Base-by-base conservation (phyloP, 2,329 filamentous ascomycete species). In the Aspergillus tanneri region DNA sequence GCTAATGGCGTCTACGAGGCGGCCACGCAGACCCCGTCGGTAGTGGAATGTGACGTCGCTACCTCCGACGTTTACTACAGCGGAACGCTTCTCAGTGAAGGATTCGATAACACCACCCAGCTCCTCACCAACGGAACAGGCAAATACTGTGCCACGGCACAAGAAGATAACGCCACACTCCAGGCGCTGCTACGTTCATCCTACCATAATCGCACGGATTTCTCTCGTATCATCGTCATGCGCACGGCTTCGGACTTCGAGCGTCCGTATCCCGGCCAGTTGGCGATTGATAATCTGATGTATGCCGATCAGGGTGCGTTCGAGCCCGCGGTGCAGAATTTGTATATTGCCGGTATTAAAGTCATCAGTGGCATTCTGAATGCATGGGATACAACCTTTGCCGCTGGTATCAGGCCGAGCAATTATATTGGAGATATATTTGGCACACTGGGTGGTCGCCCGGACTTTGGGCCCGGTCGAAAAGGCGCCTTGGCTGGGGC, bases 361-460 rank as follows among this genome's bases (percentile, higher is more conserved):
- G 82, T 90, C 23, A 77, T 87, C 10, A 72, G 77, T 54, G 85
- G 84, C 2, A 84, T 90, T 47, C 49, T 88, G 10, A 49, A 64
- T 0, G 76, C 72, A 3, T 90, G 86, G 86, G 70, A 83, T 32
- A 63, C 64, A 11, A 82, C 71, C 0, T 89, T 84, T 56, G 67
- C 72, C 27, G 54, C 62, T 1, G 86, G 86, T 2, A 67, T 89
- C 30, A 63, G 71, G 51, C 70, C 84, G 0, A 70, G 63, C 2
- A 88, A 88, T 59, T 89, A 89, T 58, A 70, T 88, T 28, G 85
- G 85, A 5, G 85, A 88, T 60, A 84, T 89, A 45, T 84, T 88
- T 55, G 86, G 84, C 11, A 84, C 79, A 8, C 68, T 89, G 3
- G 85, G 84, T 1, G 85, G 84, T 1, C 64, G 68, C 32, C 84